Evolutionary conservation across 768 basidiomycete genomes (phyloP), one percentile per base, ranked within the genome.

Genomic region (Lactarius akahatsu): DNA sequence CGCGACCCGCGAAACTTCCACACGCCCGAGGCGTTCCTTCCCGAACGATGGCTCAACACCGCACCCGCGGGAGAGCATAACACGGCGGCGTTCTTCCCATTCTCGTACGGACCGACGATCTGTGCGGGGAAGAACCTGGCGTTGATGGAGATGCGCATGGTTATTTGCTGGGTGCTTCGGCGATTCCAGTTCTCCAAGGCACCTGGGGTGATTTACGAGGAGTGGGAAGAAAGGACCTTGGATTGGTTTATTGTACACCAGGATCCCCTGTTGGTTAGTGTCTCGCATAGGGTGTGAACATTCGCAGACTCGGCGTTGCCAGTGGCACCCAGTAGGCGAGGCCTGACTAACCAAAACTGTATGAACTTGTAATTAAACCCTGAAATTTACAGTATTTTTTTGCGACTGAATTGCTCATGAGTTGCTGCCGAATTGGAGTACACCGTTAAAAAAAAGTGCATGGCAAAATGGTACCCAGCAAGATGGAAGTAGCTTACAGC

Each of bases 101-200:
- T 70, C 28, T 71, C 72, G 23, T 60, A 57, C 26, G 72, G 72
- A 16, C 71, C 72, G 20, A 50, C 62, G 28, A 64, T 41, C 8
- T 72, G 72, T 59, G 66, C 61, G 23, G 72, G 72, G 23, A 67
- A 66, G 38, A 62, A 63, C 50, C 71, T 72, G n/a, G 72, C 71
- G 10, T 16, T 64, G 30, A 45, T 61, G 26, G 71, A 71, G 55
- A 59, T 67, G 26, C 66, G 70, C 1, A 47, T 47, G 45, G n/a
- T 47, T 23, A 3, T 23, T 3, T 47, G 45, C n/a, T 47, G 45
- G 45, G n/a, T 47, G 3, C 9, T 47, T 47, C 45, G 45, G 45
- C n/a, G 45, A 47, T 47, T 47, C n/a, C n/a, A 3, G n/a, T 47
- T 47, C 9, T 47, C 45, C 9, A 23, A 23, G 10, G 45, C n/a